phyloP scores from a whole-genome alignment of 495 filamentous ascomycete species.

The Rhypophila decipiens region DNA sequence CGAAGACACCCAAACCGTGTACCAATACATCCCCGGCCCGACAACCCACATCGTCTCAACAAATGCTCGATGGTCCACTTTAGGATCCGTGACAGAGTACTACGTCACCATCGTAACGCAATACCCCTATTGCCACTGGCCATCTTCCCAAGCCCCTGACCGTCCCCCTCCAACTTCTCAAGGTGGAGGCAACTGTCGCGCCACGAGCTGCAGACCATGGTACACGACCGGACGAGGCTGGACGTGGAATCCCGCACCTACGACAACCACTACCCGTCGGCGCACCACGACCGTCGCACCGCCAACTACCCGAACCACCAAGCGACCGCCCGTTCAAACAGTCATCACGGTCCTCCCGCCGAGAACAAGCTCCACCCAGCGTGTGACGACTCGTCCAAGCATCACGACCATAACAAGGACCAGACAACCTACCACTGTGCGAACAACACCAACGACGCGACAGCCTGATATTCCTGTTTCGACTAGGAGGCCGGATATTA shows the following conservation, averaged over 20 bases:
- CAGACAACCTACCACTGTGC: not conserved
- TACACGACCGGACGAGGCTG: slow-evolving; percentile 5
- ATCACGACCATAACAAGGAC: not conserved
- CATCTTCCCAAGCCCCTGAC: slow-evolving; percentile 9
- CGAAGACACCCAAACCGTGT: slow-evolving; percentile 14
- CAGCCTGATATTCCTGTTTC: too few relatives aligned
- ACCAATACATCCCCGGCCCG: slow-evolving; percentile 16
- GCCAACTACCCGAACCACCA: not conserved
- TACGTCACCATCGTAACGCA: slow-evolving; percentile 15
- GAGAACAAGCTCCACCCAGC: not conserved
- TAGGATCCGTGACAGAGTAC: slow-evolving; percentile 18
- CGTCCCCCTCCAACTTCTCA: slow-evolving; percentile 10
- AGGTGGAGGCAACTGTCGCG: not conserved
- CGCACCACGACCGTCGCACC: not conserved
- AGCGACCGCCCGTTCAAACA: not conserved
- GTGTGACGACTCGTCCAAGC: not conserved
- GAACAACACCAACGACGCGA: too few relatives aligned
- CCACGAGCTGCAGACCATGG: slow-evolving; percentile 12
- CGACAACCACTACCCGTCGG: slow-evolving; percentile 2
- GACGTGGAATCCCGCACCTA: slow-evolving; percentile 7
- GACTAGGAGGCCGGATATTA: too few relatives aligned
- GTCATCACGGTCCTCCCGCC: slow-evolving; percentile 1
- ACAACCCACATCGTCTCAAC: slow-evolving; percentile 15
- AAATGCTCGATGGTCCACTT: slow-evolving; percentile 13
- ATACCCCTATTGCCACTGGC: slow-evolving; percentile 24